Conservation (phyloP, 139 green algal species). For the Mesotaenium endlicherianum region DNA sequence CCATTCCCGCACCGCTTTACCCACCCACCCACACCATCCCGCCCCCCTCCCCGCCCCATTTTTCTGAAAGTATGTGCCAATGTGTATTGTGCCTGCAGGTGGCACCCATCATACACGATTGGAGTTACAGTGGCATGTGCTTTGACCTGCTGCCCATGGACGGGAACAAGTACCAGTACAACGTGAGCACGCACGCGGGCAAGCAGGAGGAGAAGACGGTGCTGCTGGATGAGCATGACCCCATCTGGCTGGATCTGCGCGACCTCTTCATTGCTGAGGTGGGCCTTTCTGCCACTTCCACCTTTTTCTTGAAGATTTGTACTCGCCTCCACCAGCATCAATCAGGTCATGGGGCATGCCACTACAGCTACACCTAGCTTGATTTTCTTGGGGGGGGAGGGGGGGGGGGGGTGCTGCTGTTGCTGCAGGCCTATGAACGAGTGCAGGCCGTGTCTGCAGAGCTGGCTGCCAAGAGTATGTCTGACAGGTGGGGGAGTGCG, state of each 20-base stretch:
- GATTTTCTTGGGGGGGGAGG: no score
- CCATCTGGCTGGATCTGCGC: constrained; percentile 76
- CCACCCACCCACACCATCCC: not conserved
- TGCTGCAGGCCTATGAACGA: no score
- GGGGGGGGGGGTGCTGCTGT: constrained; percentile 16
- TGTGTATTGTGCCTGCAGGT: constrained; percentile 72
- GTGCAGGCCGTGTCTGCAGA: no score
- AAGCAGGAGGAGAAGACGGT: constrained; percentile 71
- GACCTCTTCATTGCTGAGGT: constrained; percentile 89
- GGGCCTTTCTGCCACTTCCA: constrained; percentile 11
- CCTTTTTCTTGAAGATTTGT: no score
- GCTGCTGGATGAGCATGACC: constrained; percentile 75
- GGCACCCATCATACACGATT: constrained; percentile 96
- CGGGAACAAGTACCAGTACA: constrained; percentile 53
- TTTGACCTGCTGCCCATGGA: constrained; percentile 81
- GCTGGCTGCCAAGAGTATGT: no score
- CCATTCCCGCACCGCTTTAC: not conserved
- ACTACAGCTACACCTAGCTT: no score
- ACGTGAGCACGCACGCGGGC: constrained; percentile 56
- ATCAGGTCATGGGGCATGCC: no score
- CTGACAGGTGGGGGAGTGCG: no score
- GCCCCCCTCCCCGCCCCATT: no score
- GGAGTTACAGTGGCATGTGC: constrained; percentile 91
- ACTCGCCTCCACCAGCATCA: no score
- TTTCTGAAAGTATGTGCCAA: no score